Evolutionary conservation across 2,329 filamentous ascomycete species (phyloP).

Genomic region (Aspergillus phoenicis): DNA sequence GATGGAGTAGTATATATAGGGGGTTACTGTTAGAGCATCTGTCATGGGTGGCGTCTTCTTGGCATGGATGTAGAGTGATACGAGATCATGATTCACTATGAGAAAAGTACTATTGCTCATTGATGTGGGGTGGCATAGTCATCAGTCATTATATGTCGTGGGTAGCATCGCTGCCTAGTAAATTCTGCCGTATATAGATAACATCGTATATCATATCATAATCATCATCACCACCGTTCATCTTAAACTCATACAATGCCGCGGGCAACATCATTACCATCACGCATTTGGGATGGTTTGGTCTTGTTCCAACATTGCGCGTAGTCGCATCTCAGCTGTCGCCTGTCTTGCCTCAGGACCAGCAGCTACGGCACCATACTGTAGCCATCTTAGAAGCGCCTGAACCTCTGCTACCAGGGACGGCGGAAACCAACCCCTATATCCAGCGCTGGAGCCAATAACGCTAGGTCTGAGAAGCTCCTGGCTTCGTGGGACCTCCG

Average conservation of each 20-base stretch:
- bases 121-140: neutral
- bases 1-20: neutral
- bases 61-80: neutral
- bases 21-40: neutral
- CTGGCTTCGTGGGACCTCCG: neutral
- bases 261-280: neutral
- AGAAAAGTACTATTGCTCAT: neutral
- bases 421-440: neutral
- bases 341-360: conserved; percentile 23
- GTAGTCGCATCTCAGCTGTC: conserved; percentile 41
- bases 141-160: neutral
- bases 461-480: neutral
- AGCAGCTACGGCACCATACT: conserved; percentile 26
- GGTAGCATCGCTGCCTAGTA: neutral
- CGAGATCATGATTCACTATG: conserved; percentile 1
- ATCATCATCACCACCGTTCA: neutral
- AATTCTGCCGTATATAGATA: neutral
- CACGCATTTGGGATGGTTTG: neutral
- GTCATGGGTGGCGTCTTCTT: neutral
- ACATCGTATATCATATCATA: conserved; percentile 1
- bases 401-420: conserved; percentile 34
- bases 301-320: conserved; percentile 39
- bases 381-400: conserved; percentile 41
- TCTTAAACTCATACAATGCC: neutral
- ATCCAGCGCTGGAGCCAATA: neutral